Evolutionary conservation across 305 asterid species (phyloP), one percentile per base, ranked within the genome.

Genomic region (Fraxinus dipetala): DNA sequence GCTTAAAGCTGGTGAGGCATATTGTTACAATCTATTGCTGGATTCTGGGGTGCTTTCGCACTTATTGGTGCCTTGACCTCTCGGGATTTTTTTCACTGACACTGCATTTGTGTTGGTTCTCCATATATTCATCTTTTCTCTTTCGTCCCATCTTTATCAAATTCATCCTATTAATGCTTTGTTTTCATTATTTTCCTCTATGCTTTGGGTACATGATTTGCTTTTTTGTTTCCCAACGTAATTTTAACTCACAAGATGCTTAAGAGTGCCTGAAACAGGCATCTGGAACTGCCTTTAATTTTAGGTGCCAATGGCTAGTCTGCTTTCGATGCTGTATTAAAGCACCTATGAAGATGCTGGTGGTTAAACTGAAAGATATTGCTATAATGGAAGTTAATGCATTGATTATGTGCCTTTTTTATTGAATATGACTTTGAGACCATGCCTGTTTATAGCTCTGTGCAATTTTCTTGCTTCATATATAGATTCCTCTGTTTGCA

Each of bases 401-500:
- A 54, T 51, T 30, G 56, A 43, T 61, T 38, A 70, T 79, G 51
- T 70, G 31, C 56, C 75, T 73, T 14, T 31, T 32, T 61, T 34
- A 7, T 51, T 30, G 43, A 85, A 20, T 18, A 40, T 61, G 31
- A 6, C 80, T 83, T 65, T 5, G 59, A 40, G 34, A 51, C 45
- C 10, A 59, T 56, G 72, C 45, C 72, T 72, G 79, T 40, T 40
- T 56, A 79, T 75, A 16, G 43, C 74, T 69, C 63, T 28, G 40
- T 90, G 51, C 70, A 85, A 81, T 70, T 73, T 63, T 83, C 78
- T 32, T 79, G 26, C 63, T 65, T 76, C 79, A 82, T 30, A 76
- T 65, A 70, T 51, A 34, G 59, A 35, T 31, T 80, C 75, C 72
- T 65, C 7, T 67, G 11, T 85, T 85, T 76, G 77, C 92, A 96